Conservation (phyloP, 2,329 filamentous ascomycete species). For the Pseudocercospora musae region DNA sequence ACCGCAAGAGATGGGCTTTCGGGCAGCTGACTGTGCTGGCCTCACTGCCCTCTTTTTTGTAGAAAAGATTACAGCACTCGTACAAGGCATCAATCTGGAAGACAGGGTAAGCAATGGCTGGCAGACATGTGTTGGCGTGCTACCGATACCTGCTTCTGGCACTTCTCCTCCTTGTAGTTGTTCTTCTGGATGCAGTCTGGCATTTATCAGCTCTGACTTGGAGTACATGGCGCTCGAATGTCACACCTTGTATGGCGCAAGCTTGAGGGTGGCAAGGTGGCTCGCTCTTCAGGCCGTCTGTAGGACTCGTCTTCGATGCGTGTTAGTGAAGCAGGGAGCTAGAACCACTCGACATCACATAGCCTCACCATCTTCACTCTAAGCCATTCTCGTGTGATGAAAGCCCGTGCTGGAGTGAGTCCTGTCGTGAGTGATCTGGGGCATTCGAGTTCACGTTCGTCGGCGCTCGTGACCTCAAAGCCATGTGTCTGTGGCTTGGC, state of each 20-base stretch:
- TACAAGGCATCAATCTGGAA: slow-evolving; percentile 79
- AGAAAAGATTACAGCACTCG: slow-evolving; percentile 89
- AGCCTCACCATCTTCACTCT: not conserved
- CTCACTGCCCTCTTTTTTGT: slow-evolving; percentile 71
- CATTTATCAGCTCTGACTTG: not conserved
- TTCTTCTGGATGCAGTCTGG: slow-evolving; percentile 71
- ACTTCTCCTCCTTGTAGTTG: slow-evolving; percentile 81
- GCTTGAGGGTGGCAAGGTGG: slow-evolving; percentile 84
- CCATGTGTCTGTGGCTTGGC: not conserved
- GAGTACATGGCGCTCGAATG: not conserved
- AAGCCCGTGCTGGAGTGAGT: not conserved
- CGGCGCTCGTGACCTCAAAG: not conserved
- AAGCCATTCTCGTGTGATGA: not conserved
- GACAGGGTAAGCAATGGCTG: slow-evolving; percentile 6
- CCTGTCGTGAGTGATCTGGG: not conserved
- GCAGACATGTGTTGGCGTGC: not conserved
- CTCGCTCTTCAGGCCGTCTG: slow-evolving; percentile 68
- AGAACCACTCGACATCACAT: not conserved
- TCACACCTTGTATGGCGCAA: slow-evolving; percentile 82
- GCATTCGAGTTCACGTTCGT: not conserved
- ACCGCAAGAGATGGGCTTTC: slow-evolving; percentile 69
- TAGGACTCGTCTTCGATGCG: slow-evolving; percentile 37
- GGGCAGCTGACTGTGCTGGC: slow-evolving; percentile 81
- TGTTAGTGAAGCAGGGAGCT: not conserved
- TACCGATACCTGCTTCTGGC: slow-evolving; percentile 53